Evolutionary conservation across 768 basidiomycete species (phyloP), one percentile per base, ranked within the genome.

Genomic region (Pulveroboletus sp.): DNA sequence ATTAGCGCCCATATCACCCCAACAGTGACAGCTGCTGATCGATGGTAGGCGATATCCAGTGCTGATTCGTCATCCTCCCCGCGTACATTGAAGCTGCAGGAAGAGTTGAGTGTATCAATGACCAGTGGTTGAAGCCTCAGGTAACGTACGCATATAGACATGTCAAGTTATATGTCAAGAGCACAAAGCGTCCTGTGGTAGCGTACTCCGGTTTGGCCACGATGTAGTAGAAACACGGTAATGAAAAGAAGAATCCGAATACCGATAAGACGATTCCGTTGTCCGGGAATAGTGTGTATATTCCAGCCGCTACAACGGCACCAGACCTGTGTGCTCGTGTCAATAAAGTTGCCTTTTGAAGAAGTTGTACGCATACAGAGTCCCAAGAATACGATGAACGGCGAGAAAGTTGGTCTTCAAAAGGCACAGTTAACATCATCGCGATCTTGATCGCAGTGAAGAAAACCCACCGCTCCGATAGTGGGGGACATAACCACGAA

Each of bases 201-300:
- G 85, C 80, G 58, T 87, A 87, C 57, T 82, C 73, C 0, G 93
- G 92, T 51, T 81, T 82, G 0, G 82, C 79, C 30, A 96, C 79
- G 54, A 93, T 87, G 62, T 83, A 85, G 68, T 89, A 93, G 71
- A 95, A 98, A 66, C 95, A 97, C 16, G 95, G 96, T 8, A 96
- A 73, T 0, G 93, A 93, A 63, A 88, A 92, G 56, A 93, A 71
- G 64, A 93, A 89, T 0, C 96, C 95, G 53, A 93, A 86, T 29
- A 89, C 67, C 1, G 93, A 81, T 7, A 99, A 76, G 3, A 85
- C 71, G 27, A 83, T 64, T 0, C 89, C 76, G 43, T 92, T 79
- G 31, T 90, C 83, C 1, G 88, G 85, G 62, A 92, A 91, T 11
- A 85, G 57, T 0, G 81, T 73, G 68, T 88, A 96, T 6, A 88